A percentile compares a stretch with the other conserved stretches of the same genome.
These are phyloP conservation scores for Cadophora luteo-olivacea DNA, from an alignment of 2,329 filamentous ascomycete species.

Conservation along the genomic window DNA sequence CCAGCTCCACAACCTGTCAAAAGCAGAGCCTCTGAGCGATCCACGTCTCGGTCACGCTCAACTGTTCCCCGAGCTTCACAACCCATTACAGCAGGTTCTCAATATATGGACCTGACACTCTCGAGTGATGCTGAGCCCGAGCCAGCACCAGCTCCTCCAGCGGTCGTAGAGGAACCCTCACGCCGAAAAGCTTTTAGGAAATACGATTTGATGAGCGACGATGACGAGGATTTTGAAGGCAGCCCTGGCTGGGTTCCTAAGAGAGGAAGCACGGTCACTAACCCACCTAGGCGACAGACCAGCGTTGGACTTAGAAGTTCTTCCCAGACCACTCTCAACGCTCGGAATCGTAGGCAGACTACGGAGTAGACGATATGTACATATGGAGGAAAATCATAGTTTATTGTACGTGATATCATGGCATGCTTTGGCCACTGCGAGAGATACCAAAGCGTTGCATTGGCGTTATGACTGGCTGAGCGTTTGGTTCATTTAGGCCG, in stretches of 20 bases:
- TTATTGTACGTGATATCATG: constrained; percentile 3
- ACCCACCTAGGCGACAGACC: constrained; percentile 26
- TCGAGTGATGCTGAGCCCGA: constrained; percentile 36
- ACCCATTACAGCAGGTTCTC: constrained; percentile 45
- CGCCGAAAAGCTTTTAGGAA: constrained; percentile 10
- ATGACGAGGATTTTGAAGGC: constrained; percentile 25
- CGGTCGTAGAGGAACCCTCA: not conserved
- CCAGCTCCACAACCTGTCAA: constrained; percentile 5
- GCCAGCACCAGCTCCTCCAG: not conserved
- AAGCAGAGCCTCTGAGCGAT: constrained; percentile 1
- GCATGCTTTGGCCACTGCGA: not conserved
- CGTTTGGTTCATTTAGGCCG: not conserved
- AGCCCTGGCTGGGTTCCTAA: constrained; percentile 32
- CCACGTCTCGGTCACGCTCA: constrained; percentile 22
- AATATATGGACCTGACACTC: constrained; percentile 47
- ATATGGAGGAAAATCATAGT: not conserved
- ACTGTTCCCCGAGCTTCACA: constrained; percentile 29
- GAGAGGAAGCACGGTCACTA: constrained; percentile 26
- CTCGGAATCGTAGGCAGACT: constrained; percentile 30
- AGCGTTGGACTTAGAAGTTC: constrained; percentile 29
- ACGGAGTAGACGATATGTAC: constrained; percentile 22
- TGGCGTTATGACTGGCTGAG: not conserved
- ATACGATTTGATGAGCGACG: constrained; percentile 18
- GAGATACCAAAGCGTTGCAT: not conserved
- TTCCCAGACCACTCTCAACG: constrained; percentile 30